phyloP scores from a whole-genome alignment of 1,284 basidiomycete genomes.

The Pseudozyma pruni region DNA sequence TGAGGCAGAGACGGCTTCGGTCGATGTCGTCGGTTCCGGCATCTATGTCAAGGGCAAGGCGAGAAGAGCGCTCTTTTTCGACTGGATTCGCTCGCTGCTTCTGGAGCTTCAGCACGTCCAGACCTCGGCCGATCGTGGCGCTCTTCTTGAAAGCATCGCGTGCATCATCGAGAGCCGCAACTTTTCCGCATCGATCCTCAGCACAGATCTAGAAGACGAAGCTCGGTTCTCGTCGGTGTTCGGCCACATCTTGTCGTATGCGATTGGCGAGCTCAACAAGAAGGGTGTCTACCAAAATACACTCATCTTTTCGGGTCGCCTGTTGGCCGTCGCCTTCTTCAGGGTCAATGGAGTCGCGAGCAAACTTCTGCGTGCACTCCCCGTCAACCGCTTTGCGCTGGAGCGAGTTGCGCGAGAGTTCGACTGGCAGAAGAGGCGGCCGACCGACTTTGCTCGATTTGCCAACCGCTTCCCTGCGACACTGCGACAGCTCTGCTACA shows the following conservation, averaged over 20 bases:
- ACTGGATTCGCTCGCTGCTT: constrained; percentile 60
- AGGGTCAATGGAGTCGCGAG: constrained; percentile 59
- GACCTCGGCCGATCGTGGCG: constrained; percentile 63
- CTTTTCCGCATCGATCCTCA: constrained; percentile 50
- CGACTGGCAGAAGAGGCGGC: constrained; percentile 48
- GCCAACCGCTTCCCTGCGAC: constrained; percentile 47
- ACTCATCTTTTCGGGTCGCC: constrained; percentile 61
- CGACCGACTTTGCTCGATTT: constrained; percentile 46
- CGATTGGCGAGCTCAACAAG: constrained; percentile 65
- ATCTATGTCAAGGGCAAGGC: constrained; percentile 43
- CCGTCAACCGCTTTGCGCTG: constrained; percentile 62
- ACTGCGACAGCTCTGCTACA: constrained; percentile 58
- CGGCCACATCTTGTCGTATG: constrained; percentile 59
- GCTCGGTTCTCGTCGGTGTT: constrained; percentile 57
- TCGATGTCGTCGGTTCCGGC: constrained; percentile 46
- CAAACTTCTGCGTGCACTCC: constrained; percentile 61
- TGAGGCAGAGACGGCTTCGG: constrained; percentile 57
- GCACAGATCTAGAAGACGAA: constrained; percentile 48
- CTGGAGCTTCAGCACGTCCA: constrained; percentile 61
- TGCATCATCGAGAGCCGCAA: constrained; percentile 63
- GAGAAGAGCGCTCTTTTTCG: constrained; percentile 59
- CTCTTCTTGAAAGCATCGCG: constrained; percentile 63
- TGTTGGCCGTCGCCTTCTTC: constrained; percentile 62
- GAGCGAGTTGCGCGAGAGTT: constrained; percentile 60
- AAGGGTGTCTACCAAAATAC: constrained; percentile 66